Conservation (phyloP, 2,329 filamentous ascomycete genomes). For the Leptographium procerum region DNA sequence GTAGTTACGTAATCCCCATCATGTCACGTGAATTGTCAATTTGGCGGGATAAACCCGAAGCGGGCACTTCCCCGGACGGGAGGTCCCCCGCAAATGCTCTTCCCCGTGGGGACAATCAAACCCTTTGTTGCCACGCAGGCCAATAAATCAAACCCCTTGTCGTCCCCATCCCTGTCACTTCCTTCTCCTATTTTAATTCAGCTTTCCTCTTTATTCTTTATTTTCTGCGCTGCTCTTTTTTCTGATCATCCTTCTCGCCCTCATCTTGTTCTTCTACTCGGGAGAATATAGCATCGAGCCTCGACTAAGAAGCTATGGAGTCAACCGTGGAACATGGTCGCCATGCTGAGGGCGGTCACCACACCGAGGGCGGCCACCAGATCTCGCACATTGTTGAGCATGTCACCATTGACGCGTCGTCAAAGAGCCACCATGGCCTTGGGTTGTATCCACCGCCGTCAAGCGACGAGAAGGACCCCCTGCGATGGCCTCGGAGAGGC, state of each 20-base stretch:
- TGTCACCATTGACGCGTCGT: background rate
- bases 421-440: background rate
- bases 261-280: background rate
- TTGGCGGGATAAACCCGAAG: too few relatives aligned
- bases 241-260: background rate
- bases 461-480: background rate
- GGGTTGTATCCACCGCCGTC: background rate
- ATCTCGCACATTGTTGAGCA: background rate
- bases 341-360: background rate
- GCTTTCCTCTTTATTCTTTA: too few relatives aligned
- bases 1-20: too few relatives aligned
- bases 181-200: background rate
- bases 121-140: too few relatives aligned
- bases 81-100: too few relatives aligned
- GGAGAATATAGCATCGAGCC: background rate
- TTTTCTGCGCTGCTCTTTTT: too few relatives aligned
- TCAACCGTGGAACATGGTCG: background rate
- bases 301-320: background rate
- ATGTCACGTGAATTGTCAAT: too few relatives aligned
- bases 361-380: background rate
- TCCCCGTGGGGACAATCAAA: too few relatives aligned
- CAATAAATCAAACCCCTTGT: too few relatives aligned
- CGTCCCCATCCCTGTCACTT: background rate
- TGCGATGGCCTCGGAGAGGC: slow-evolving; percentile 5
- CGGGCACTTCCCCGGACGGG: too few relatives aligned